A percentile compares a stretch with the other conserved stretches of the same genome.
phyloP scores from a whole-genome alignment of 2,329 filamentous ascomycete genomes.

The Fusarium fracticaudum region DNA sequence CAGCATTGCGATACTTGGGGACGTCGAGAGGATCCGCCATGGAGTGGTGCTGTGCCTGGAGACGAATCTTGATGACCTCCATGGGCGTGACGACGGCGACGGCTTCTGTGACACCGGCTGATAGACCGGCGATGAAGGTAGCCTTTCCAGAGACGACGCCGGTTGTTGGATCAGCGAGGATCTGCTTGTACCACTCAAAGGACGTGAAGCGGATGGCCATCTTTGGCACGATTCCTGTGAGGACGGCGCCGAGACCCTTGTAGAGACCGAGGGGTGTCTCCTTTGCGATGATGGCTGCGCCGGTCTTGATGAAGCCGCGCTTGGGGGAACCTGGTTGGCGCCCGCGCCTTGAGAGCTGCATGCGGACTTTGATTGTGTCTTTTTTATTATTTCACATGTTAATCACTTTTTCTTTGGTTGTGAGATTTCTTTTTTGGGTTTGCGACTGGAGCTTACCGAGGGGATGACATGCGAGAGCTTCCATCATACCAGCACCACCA shows the following conservation, averaged over 20 bases:
- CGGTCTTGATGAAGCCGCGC: conserved; percentile 88
- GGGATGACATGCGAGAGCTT: conserved; percentile 94
- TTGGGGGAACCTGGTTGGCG: conserved; percentile 83
- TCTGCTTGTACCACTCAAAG: conserved; percentile 93
- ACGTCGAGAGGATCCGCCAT: conserved; percentile 97
- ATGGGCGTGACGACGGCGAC: conserved; percentile 97
- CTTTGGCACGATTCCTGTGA: conserved; percentile 97
- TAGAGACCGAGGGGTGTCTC: conserved; percentile 95
- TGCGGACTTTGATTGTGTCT: conserved; percentile 99
- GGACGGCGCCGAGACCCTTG: conserved; percentile 96
- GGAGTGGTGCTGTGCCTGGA: conserved; percentile 97
- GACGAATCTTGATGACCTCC: conserved; percentile 98
- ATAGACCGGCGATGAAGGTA: conserved; percentile 81
- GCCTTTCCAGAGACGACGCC: conserved; percentile 74
- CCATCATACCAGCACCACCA: conserved; percentile 99
- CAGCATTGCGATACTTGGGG: conserved; percentile 96
- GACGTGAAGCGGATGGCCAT: conserved; percentile 99
- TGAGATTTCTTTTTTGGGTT: background rate
- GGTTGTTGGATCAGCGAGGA: conserved; percentile 74
- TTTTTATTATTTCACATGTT: background rate
- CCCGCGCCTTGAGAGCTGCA: conserved; percentile 94
- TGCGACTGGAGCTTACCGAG: conserved; percentile 68
- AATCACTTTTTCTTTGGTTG: background rate
- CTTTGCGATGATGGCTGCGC: conserved; percentile 83
- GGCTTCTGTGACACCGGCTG: conserved; percentile 94